Base-by-base conservation (phyloP, 2,329 filamentous ascomycete genomes). In the Aurifilum marmelostoma region DNA sequence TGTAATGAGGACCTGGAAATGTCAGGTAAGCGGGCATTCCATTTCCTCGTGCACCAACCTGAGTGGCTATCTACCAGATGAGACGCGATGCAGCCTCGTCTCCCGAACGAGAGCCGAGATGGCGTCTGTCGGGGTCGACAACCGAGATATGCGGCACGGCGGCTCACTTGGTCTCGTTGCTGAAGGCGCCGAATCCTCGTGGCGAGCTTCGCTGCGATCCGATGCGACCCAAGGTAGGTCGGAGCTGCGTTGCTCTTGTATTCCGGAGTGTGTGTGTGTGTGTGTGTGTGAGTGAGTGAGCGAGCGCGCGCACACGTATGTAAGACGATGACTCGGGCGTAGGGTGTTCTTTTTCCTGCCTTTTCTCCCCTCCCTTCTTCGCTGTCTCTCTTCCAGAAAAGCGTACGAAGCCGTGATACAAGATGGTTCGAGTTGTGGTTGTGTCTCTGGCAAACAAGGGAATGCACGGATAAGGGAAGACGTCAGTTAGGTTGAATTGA, bases 1-100 rank as follows among this genome's bases (percentile, higher is more conserved):
- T 3, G 61, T 29, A 56, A 65, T 61, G 43, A 58, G 63, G 50
- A n/a, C 32, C 32, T 58, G 62, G 27, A 47, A 47, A 29, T 41
- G 58, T 37, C 56, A 62, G 61, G n/a, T 69, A 65, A 67, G 66
- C 66, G 50, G 60, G 29, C 54, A 32, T 47, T 52, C 56, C 27
- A 29, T 29, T 39, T 67, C 64, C 34, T 37, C 52, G 18, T 12
- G n/a, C 27, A 59, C 27, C 41, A 43, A 70, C 50, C 66, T 66
- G 50, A 63, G 67, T 69, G 63, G 59, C 62, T 65, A 69, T 67
- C 32, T 16, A 66, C 66, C 66, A 37, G 69, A 47, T 56, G 64
- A 63, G 21, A 50, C 54, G 52, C 52, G 63, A 52, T 67, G 34
- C 27, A 39, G 66, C 39, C 37, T 47, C n/a, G 58, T 6, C 50